phyloP scores from a whole-genome alignment of 768 basidiomycete species.

The Panaeolus cyanescens region DNA sequence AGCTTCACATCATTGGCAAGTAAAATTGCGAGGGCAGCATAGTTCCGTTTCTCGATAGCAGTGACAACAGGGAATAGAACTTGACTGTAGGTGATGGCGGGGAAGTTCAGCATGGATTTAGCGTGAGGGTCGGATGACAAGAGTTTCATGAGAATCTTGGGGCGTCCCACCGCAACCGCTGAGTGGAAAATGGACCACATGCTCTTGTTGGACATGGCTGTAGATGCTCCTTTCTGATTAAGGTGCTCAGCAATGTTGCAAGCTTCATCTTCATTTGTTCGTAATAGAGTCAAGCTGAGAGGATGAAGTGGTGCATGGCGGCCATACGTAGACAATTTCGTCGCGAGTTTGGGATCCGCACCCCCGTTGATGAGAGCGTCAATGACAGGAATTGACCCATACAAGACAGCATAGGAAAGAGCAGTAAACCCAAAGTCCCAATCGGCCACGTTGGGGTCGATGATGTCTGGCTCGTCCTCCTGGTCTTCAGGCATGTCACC shows the following conservation, averaged over 20 bases:
- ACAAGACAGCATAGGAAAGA: slow-evolving; percentile 51
- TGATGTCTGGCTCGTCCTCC: slow-evolving; percentile 50
- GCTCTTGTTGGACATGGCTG: slow-evolving; percentile 38
- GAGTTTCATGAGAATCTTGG: slow-evolving; percentile 42
- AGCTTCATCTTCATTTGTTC: slow-evolving; percentile 41
- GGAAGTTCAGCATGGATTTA: slow-evolving; percentile 38
- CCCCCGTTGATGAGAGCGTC: slow-evolving; percentile 49
- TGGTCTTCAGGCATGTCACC: slow-evolving; percentile 50
- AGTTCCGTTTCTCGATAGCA: slow-evolving; percentile 33
- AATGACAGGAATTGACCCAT: slow-evolving; percentile 43
- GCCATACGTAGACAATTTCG: slow-evolving; percentile 22
- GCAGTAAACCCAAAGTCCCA: slow-evolving; percentile 63
- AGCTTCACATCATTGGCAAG: slow-evolving; percentile 45
- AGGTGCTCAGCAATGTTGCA: slow-evolving; percentile 40
- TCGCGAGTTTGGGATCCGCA: slow-evolving; percentile 42
- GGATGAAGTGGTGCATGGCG: slow-evolving; percentile 31
- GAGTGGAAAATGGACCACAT: slow-evolving; percentile 42
- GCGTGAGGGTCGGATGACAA: slow-evolving; percentile 44
- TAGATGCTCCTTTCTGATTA: slow-evolving; percentile 41
- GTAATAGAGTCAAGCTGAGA: slow-evolving; percentile 38
- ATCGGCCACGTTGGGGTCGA: slow-evolving; percentile 53
- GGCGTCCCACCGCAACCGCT: slow-evolving; percentile 34
- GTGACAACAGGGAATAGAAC: slow-evolving; percentile 38
- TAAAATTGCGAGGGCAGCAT: slow-evolving; percentile 37
- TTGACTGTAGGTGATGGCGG: slow-evolving; percentile 25